Percentiles rank a stretch among this genome's conserved stretches.
Conservation (phyloP, 1,284 basidiomycete species). For the Papiliotrema laurentii region DNA sequence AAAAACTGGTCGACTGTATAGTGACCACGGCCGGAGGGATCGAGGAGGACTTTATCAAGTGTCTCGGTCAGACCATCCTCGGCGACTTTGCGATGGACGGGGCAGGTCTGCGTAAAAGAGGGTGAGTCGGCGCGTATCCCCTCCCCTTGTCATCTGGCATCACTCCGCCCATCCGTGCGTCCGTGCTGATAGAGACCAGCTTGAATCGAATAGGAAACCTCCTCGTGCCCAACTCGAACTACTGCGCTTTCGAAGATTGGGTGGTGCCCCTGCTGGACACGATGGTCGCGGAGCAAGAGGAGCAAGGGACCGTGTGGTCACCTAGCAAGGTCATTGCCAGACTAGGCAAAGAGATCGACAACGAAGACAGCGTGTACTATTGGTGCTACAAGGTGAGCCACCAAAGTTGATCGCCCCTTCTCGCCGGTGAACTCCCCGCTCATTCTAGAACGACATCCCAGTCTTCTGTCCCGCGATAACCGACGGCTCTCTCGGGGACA, state of each 20-base stretch:
- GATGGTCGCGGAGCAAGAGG: slow-evolving; percentile 83
- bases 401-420: background rate
- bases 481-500: slow-evolving; percentile 96
- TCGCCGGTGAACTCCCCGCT: background rate
- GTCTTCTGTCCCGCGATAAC: slow-evolving; percentile 98
- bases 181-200: slow-evolving; percentile 14
- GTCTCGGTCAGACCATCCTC: slow-evolving; percentile 90
- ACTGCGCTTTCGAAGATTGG: slow-evolving; percentile 99
- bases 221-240: slow-evolving; percentile 96
- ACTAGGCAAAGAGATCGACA: slow-evolving; percentile 90
- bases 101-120: slow-evolving; percentile 74
- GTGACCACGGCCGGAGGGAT: slow-evolving; percentile 98
- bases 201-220: slow-evolving; percentile 99
- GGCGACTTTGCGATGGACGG: slow-evolving; percentile 92
- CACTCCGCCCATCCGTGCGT: background rate
- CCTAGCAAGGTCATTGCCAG: slow-evolving; percentile 90
- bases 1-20: slow-evolving; percentile 82
- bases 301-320: slow-evolving; percentile 59
- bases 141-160: too few species aligned
- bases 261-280: slow-evolving; percentile 86
- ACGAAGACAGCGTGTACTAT: slow-evolving; percentile 96
- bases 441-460: slow-evolving; percentile 83
- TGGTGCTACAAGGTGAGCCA: slow-evolving; percentile 93
- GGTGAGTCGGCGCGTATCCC: slow-evolving; percentile 45
- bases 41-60: slow-evolving; percentile 99